Percentiles rank a stretch among this genome's conserved stretches.
Evolutionary conservation across 495 filamentous ascomycete species (phyloP).

Genomic region (Letharia columbiana): DNA sequence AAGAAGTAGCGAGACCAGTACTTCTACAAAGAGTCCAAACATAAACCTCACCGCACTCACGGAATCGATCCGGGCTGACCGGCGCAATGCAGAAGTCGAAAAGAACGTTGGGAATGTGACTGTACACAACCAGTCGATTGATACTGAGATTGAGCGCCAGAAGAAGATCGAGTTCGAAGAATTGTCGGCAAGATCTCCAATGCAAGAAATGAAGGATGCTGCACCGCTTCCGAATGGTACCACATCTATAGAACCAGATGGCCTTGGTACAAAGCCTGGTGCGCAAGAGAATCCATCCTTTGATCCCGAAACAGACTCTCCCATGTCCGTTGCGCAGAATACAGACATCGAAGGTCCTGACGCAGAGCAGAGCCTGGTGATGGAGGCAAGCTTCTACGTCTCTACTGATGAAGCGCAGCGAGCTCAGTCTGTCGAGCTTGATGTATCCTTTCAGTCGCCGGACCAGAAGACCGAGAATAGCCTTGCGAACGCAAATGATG

Average conservation of each 20-base stretch:
- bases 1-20: slow-evolving; percentile 2
- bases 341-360: neutral
- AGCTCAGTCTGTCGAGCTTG: neutral
- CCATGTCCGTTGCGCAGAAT: neutral
- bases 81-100: neutral
- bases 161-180: neutral
- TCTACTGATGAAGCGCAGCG: neutral
- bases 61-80: neutral
- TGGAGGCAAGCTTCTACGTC: neutral
- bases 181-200: neutral
- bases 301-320: neutral
- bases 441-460: neutral
- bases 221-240: neutral
- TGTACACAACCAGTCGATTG: neutral
- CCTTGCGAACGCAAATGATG: neutral
- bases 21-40: neutral
- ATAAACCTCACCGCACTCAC: neutral
- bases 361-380: neutral
- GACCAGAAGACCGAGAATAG: neutral
- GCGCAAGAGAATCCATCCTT: neutral
- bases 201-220: neutral
- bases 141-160: neutral
- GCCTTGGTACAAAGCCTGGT: slow-evolving; percentile 2
- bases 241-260: neutral
- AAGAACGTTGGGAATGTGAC: neutral